Base-by-base conservation (phyloP, 306 rosid species). In the Astragalus glycyphyllos region DNA sequence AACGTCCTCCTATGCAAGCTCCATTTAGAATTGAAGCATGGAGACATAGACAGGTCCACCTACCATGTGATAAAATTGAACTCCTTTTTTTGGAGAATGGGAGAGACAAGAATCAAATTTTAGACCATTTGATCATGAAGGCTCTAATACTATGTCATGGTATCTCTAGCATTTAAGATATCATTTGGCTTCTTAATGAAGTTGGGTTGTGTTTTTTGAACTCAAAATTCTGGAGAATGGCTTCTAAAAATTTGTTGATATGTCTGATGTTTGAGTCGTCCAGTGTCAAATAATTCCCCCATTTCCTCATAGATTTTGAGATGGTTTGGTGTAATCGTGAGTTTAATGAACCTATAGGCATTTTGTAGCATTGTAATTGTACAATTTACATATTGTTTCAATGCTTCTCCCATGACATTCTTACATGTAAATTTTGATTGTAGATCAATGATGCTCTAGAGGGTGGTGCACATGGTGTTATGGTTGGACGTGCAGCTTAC, bases 401-500 rank as follows among this genome's bases (percentile, higher is more conserved):
- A 54, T 65, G 11, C 49, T 64, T 75, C 55, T 23, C 64, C 44
- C 53, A 26, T 40, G 71, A 31, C 38, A n/a, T 60, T 62, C 38
- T 63, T 40, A 58, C 55, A 56, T 38, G 41, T 50, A 11, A 8
- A 79, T 38, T 74, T 56, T 74, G 58, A 80, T 83, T 82, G 69
- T 69, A 94, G 98, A 88, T 69, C 75, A 89, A 87, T 65, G 88
- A 85, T 69, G 99, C 99, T 83, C 87, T 81, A 71, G 86, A 75
- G 47, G 83, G 78, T 9, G 96, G 98, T 68, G 97, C 97, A 23
- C 98, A 90, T 87, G 98, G 98, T 82, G 98, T 90, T 57, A 94
- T 94, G 98, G 68, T 94, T 83, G 98, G 98, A 32, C 97, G 98
- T 5, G 89, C 98, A 72, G 97, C 96, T 60, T 94, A 89, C 76